phyloP scores from a whole-genome alignment of 2,329 filamentous ascomycete species.

The Colletotrichum camelliae region DNA sequence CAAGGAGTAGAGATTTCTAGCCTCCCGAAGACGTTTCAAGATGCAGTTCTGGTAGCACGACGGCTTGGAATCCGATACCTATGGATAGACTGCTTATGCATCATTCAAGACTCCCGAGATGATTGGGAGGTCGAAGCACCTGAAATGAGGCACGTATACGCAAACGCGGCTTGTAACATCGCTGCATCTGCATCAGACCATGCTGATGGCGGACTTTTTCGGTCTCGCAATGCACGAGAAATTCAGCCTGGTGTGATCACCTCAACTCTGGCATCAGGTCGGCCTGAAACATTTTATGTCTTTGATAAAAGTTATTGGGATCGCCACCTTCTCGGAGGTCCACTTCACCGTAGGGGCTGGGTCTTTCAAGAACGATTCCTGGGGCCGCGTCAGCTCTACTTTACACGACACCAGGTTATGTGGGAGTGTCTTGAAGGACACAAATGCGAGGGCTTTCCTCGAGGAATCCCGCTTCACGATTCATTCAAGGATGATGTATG shows the following conservation, averaged over 20 bases:
- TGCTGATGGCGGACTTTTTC: background rate
- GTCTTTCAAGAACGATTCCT: no score
- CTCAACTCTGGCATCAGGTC: background rate
- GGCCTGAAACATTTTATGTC: background rate
- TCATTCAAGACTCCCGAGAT: background rate
- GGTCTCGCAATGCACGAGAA: background rate
- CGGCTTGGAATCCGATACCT: background rate
- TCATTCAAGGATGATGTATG: no score
- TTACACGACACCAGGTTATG: no score
- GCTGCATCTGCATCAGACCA: background rate
- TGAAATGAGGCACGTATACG: background rate
- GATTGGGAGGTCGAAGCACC: background rate
- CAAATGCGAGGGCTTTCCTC: no score
- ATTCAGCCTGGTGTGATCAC: background rate
- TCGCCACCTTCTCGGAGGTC: no score
- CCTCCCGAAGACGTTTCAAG: background rate
- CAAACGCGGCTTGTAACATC: background rate
- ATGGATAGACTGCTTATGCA: background rate
- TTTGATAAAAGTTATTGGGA: background rate
- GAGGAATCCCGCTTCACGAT: no score
- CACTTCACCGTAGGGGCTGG: no score
- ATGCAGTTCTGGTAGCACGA: background rate
- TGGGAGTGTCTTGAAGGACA: no score
- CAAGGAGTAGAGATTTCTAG: background rate
- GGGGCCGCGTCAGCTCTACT: no score